Base-by-base conservation (phyloP, 768 basidiomycete species). In the Artomyces pyxidatus region DNA sequence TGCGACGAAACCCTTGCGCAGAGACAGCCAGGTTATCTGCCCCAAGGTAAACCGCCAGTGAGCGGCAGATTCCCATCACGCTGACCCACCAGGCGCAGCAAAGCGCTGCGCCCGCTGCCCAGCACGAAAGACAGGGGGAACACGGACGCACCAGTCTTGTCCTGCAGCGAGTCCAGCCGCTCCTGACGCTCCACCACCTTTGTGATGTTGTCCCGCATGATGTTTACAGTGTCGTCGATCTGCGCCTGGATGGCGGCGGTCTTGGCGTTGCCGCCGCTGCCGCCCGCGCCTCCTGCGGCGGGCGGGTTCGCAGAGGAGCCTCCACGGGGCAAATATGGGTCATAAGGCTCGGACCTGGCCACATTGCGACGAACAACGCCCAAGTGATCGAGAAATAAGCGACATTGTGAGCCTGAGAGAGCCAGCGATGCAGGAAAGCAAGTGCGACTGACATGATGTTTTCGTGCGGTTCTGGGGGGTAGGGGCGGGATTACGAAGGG, bases 21-120 rank as follows among this genome's bases (percentile, higher is more conserved):
- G 93, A 96, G 37, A 95, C 89, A 26, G 96, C 95, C 48, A 99
- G 80, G 63, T 86, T 96, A 69, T 99, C 96, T 96, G n/a, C n/a
- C n/a, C n/a, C n/a, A n/a, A n/a, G n/a, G n/a, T n/a, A n/a, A n/a
- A n/a, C n/a, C n/a, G n/a, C n/a, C n/a, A n/a, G n/a, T n/a, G n/a
- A n/a, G n/a, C n/a, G n/a, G n/a, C n/a, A n/a, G n/a, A n/a, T n/a
- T n/a, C n/a, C n/a, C n/a, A n/a, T n/a, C n/a, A n/a, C n/a, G n/a
- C n/a, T n/a, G n/a, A n/a, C n/a, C n/a, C n/a, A n/a, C n/a, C n/a
- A n/a, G n/a, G n/a, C 25, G 32, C 22, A 11, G 29, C 40, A 44
- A 22, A 17, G 23, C 14, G 30, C n/a, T 37, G 37, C 41, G 32
- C 21, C 32, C 27, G 38, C 17, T 27, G 11, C 26, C 47, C 26